These are phyloP conservation scores for Ganoderma boninense DNA, from an alignment of 1,284 basidiomycete genomes.

Conservation along the genomic window DNA sequence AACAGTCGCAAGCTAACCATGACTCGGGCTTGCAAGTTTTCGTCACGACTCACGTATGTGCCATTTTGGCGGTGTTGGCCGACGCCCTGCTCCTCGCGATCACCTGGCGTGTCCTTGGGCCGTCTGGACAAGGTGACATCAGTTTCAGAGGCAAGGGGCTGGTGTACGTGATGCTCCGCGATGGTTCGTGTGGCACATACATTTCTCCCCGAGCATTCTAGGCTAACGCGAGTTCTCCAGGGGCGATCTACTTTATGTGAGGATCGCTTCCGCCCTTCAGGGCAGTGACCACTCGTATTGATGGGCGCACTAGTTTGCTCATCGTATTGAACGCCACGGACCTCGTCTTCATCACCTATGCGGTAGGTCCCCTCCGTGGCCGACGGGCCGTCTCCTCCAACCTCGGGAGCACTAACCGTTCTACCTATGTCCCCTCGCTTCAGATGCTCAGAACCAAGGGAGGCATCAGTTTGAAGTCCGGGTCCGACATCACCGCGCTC, in stretches of 20 bases:
- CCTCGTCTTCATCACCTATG: not conserved
- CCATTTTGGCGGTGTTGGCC: not conserved
- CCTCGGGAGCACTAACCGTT: not conserved
- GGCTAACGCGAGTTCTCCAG: not conserved
- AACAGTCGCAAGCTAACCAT: not conserved
- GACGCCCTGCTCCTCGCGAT: not conserved
- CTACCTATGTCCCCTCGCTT: not conserved
- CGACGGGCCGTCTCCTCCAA: not conserved
- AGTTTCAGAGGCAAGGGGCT: not conserved
- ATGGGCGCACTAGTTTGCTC: not conserved
- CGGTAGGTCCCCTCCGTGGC: not conserved
- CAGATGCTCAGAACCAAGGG: not conserved
- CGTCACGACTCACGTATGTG: not conserved
- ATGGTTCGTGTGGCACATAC: not conserved
- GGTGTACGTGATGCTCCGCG: not conserved
- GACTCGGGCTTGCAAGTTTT: not conserved
- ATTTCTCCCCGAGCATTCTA: not conserved
- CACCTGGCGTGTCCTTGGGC: not conserved
- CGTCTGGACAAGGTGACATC: not conserved
- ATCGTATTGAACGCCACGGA: not conserved
- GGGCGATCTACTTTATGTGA: not conserved
- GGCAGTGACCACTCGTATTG: not conserved
- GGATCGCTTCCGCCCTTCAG: not conserved
- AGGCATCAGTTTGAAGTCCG: not conserved
- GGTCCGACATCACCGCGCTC: not conserved